phyloP scores from a whole-genome alignment of 495 filamentous ascomycete genomes.

The Aspergillus ellipticus region DNA sequence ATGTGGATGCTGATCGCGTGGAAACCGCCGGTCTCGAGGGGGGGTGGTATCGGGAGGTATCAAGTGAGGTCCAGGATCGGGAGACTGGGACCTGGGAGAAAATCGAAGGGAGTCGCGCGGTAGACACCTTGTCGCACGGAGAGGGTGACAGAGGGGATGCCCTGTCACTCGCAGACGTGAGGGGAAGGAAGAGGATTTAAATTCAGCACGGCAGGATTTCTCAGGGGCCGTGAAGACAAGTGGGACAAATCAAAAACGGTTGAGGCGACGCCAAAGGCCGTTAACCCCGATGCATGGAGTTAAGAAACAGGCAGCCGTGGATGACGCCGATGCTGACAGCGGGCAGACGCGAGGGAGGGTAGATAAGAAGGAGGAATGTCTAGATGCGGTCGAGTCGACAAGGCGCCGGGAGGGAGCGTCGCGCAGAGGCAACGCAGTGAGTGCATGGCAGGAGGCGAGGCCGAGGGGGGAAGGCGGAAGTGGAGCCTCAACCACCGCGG shows the following conservation, averaged over 20 bases:
- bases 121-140: slow-evolving; percentile 23
- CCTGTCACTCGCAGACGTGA: slow-evolving; percentile 24
- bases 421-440: neutral
- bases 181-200: neutral
- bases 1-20: slow-evolving; percentile 25
- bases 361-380: neutral
- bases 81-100: slow-evolving; percentile 13
- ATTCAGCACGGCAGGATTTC: neutral
- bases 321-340: neutral
- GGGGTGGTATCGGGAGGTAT: slow-evolving; percentile 12
- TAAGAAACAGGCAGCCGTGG: slow-evolving; percentile 11
- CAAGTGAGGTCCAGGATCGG: slow-evolving; percentile 19
- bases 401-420: neutral
- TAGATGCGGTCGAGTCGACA: neutral
- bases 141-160: slow-evolving; percentile 19
- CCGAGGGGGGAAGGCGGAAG: neutral
- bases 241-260: slow-evolving; percentile 11
- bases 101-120: slow-evolving; percentile 15
- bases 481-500: neutral
- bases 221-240: slow-evolving; percentile 5
- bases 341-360: neutral
- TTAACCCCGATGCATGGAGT: slow-evolving; percentile 16
- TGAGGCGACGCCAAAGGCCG: slow-evolving; percentile 15
- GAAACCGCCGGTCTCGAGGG: slow-evolving; percentile 17
- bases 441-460: slow-evolving; percentile 4